Base-by-base conservation (phyloP, 202 grass and related monocot species). In the Schoenoplectus tabernaemontani region DNA sequence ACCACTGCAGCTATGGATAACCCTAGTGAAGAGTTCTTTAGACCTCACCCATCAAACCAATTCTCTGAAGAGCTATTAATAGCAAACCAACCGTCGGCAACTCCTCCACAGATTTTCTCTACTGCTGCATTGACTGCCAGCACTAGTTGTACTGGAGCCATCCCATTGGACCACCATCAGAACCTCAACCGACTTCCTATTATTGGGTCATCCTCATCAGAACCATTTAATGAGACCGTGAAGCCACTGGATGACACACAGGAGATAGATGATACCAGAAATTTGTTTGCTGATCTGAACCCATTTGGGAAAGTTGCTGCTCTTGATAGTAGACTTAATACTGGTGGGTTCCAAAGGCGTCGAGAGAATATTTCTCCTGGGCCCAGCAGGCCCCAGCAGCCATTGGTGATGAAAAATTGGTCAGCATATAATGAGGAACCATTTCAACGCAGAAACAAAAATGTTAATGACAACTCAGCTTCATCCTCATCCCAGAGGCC, bases 281-380 rank as follows among this genome's bases (percentile, higher is more conserved):
- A 96, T 48, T 86, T 96, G 58, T 99, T 99, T 93, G 96, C 96
- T 26, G 96, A 96, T 32, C 86, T 99, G 82, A 93, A 95, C 83
- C 96, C 96, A 81, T 91, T 95, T 58, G 73, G 83, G n/a, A 85
- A 47, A 86, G 80, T 64, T 76, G 78, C 65, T 76, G 83, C 60
- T 59, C 34, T 64, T 83, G 89, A 89, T 76, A 87, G 83, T 76
- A 88, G 89, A 86, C 87, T 88, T 66, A 87, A 66, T 80, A 50
- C 58, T 12, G 78, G 41, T 1, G 91, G 82, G 43, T 85, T 89
- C 42, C 89, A 95, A 80, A 96, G 74, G 41, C 89, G 83, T 16
- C 86, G 90, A 83, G 96, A 99, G 77, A 99, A 96, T 57, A 53
- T 93, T 58, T 80, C 60, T 59, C 85, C 88, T 72, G 93, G 73